These are phyloP conservation scores for Penicillium sp. DNA, from an alignment of 2,329 filamentous ascomycete species.

Conservation along the genomic window DNA sequence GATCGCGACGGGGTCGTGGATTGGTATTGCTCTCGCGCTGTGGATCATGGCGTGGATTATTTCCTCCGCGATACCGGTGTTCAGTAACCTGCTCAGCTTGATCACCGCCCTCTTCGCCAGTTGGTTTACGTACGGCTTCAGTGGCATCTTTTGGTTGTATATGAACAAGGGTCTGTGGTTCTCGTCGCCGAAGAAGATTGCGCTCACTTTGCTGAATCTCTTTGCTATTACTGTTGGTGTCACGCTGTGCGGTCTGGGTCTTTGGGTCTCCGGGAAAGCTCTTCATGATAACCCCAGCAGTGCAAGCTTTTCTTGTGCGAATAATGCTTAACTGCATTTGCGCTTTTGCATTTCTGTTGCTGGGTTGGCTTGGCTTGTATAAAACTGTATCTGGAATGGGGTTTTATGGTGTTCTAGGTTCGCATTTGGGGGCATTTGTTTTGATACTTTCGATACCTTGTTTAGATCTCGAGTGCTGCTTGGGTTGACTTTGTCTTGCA, in stretches of 20 bases:
- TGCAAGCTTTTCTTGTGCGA: slow-evolving; percentile 32
- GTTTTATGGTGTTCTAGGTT: not conserved
- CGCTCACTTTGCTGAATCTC: slow-evolving; percentile 26
- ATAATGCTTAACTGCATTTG: slow-evolving; percentile 19
- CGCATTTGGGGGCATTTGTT: not conserved
- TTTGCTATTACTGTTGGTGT: slow-evolving; percentile 21
- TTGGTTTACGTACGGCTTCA: slow-evolving; percentile 59
- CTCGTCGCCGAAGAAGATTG: slow-evolving; percentile 30
- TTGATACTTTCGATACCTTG: not conserved
- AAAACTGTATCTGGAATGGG: not conserved
- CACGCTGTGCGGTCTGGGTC: slow-evolving; percentile 31
- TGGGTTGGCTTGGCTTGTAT: not conserved
- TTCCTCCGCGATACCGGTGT: slow-evolving; percentile 66
- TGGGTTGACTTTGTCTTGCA: not conserved
- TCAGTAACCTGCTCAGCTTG: slow-evolving; percentile 64
- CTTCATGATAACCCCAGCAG: slow-evolving; percentile 31
- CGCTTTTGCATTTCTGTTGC: not conserved
- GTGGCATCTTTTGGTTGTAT: slow-evolving; percentile 39
- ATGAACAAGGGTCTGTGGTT: slow-evolving; percentile 34
- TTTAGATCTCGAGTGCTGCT: not conserved
- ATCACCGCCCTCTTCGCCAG: slow-evolving; percentile 62
- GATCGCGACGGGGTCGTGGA: slow-evolving; percentile 56
- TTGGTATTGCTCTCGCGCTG: slow-evolving; percentile 51
- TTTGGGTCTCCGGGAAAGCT: slow-evolving; percentile 35
- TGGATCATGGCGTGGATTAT: slow-evolving; percentile 67